Evolutionary conservation across 139 green algal species (phyloP).

Genomic region (Spirogloea muscicola): DNA sequence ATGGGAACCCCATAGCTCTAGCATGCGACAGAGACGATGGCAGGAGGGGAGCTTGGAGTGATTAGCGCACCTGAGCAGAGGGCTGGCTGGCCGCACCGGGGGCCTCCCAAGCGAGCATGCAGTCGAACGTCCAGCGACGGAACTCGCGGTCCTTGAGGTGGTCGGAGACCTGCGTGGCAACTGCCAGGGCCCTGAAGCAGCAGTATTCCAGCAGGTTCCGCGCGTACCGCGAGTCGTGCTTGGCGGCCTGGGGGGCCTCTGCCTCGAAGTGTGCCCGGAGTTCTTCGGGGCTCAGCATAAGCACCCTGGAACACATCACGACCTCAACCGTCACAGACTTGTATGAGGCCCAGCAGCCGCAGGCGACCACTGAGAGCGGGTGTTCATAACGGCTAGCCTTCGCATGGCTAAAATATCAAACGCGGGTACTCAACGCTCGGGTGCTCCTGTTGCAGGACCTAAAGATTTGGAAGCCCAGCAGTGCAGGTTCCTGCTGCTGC

Average conservation of each 20-base stretch:
- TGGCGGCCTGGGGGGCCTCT: constrained; percentile 16
- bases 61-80: background rate
- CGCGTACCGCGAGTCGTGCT: constrained; percentile 16
- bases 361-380: background rate
- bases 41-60: no score
- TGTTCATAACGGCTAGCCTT: background rate
- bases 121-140: constrained; percentile 36
- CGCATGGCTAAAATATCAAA: background rate
- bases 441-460: background rate
- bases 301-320: constrained; percentile 27
- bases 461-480: background rate
- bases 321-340: background rate
- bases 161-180: constrained; percentile 25
- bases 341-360: background rate
- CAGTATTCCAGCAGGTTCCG: constrained; percentile 45
- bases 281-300: constrained; percentile 33
- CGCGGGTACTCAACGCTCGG: background rate
- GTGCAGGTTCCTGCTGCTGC: background rate
- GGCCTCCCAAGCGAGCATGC: constrained; percentile 43
- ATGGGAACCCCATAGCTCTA: no score
- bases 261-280: constrained; percentile 30
- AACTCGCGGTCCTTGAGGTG: constrained; percentile 35
- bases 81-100: constrained; percentile 9
- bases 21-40: no score
- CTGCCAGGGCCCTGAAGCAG: constrained; percentile 41